A percentile compares a stretch with the other conserved stretches of the same genome.
Evolutionary conservation across 192 early-diverging fungal genomes (phyloP).

Genomic region (Linnemannia zychae): DNA sequence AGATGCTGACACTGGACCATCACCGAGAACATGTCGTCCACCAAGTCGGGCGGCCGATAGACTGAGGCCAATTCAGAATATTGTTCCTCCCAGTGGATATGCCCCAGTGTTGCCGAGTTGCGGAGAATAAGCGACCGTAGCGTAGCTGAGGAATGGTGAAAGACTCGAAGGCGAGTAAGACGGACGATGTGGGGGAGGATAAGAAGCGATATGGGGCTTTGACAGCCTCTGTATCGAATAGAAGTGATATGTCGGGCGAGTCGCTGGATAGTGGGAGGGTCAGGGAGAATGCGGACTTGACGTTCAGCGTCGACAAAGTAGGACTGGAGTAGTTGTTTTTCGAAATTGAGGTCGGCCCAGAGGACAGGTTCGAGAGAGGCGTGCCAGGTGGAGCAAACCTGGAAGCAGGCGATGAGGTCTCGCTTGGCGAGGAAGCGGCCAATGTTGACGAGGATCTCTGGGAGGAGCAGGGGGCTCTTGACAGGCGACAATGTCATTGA

Average conservation of each 20-base stretch:
- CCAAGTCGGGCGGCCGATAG: slow-evolving; percentile 1
- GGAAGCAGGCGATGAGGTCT: slow-evolving; percentile 6
- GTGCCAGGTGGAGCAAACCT: slow-evolving; percentile 6
- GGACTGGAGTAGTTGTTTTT: neutral
- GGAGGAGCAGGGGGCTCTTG: slow-evolving; percentile 3
- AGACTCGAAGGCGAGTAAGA: slow-evolving; percentile 5
- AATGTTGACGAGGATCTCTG: slow-evolving; percentile 4
- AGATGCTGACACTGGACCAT: slow-evolving; percentile 7
- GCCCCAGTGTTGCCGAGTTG: neutral
- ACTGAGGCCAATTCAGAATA: slow-evolving; percentile 1
- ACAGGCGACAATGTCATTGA: slow-evolving; percentile 7
- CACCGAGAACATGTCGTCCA: slow-evolving; percentile 5
- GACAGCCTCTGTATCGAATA: slow-evolving; percentile 1
- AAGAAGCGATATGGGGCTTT: neutral
- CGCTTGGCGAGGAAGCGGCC: slow-evolving; percentile 8
- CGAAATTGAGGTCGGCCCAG: slow-evolving; percentile 9
- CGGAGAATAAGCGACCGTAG: slow-evolving; percentile 4
- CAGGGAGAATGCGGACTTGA: neutral
- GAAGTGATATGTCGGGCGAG: slow-evolving; percentile 5
- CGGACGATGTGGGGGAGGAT: slow-evolving; percentile 15
- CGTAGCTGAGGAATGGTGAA: neutral
- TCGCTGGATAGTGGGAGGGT: neutral
- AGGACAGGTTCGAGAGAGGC: neutral
- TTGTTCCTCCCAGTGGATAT: slow-evolving; percentile 13
- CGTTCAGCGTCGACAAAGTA: slow-evolving; percentile 14